Percentiles rank a stretch among this genome's conserved stretches.
Evolutionary conservation across 345 rosid species (phyloP).

Genomic region (Aethionema arabicum): DNA sequence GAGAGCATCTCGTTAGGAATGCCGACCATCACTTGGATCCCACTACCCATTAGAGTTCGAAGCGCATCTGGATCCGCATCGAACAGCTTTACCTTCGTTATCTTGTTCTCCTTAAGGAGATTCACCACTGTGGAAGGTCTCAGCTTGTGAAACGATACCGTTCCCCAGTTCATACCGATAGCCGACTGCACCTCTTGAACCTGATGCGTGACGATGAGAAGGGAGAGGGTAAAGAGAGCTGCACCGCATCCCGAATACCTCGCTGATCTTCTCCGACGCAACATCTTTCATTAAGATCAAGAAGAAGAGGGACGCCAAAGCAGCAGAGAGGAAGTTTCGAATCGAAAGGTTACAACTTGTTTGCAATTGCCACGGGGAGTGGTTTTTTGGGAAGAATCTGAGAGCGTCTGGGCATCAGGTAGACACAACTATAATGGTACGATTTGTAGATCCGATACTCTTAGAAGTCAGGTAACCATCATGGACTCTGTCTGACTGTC

Average conservation of each 20-base stretch:
- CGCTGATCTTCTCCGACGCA: not conserved
- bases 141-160: slow-evolving; percentile 62
- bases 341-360: not conserved
- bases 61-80: slow-evolving; percentile 70
- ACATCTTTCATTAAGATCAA: not conserved
- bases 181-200: slow-evolving; percentile 48
- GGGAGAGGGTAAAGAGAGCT: slow-evolving; percentile 21
- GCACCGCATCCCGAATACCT: not conserved
- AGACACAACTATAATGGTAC: too few relatives aligned
- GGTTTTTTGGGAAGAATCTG: too few relatives aligned
- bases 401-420: too few relatives aligned
- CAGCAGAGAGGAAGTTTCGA: not conserved
- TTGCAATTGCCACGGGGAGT: too few relatives aligned
- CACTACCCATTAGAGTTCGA: slow-evolving; percentile 61
- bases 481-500: too few relatives aligned
- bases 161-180: slow-evolving; percentile 95
- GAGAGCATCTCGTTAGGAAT: slow-evolving; percentile 83
- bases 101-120: slow-evolving; percentile 76
- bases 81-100: slow-evolving; percentile 80
- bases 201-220: slow-evolving; percentile 11
- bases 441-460: too few relatives aligned
- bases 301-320: too few relatives aligned
- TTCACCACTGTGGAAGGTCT: slow-evolving; percentile 89
- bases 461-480: too few relatives aligned
- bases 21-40: slow-evolving; percentile 89